phyloP scores from a whole-genome alignment of 345 rosid species.

The Corymbia maculata region DNA sequence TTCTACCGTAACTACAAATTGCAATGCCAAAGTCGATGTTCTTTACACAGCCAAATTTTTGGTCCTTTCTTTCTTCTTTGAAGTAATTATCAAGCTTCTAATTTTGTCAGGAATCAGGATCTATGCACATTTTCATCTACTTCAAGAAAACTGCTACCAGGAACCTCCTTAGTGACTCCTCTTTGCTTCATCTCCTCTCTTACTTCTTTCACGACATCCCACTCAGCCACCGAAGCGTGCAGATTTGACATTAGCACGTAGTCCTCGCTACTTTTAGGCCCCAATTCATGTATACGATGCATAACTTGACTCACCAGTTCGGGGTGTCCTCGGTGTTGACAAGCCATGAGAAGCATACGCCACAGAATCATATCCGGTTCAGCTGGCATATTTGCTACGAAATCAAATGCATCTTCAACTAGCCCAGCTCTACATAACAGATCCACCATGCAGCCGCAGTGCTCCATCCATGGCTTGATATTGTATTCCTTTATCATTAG shows the following conservation, averaged over 20 bases:
- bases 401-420: slow-evolving; percentile 19
- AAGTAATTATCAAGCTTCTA: not conserved
- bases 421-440: slow-evolving; percentile 35
- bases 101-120: not conserved
- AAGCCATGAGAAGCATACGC: slow-evolving; percentile 25
- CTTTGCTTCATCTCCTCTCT: slow-evolving; percentile 13
- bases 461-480: slow-evolving; percentile 26
- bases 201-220: slow-evolving; percentile 6
- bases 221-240: slow-evolving; percentile 2
- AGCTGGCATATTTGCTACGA: slow-evolving; percentile 23
- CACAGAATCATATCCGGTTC: slow-evolving; percentile 22
- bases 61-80: not conserved
- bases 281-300: slow-evolving; percentile 3
- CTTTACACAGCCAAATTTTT: not conserved
- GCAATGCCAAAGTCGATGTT: not conserved
- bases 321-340: slow-evolving; percentile 11
- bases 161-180: slow-evolving; percentile 14
- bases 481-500: slow-evolving; percentile 15
- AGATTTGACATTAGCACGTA: slow-evolving; percentile 19
- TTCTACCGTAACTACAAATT: not conserved
- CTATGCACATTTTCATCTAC: not conserved
- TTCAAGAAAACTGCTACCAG: slow-evolving; percentile 30
- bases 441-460: slow-evolving; percentile 46
- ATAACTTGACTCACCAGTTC: slow-evolving; percentile 11
- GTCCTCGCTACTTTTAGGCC: slow-evolving; percentile 22